Percentiles rank a stretch among this genome's conserved stretches.
phyloP scores from a whole-genome alignment of 352 stramenopile species.

The Pythium monospermum region DNA sequence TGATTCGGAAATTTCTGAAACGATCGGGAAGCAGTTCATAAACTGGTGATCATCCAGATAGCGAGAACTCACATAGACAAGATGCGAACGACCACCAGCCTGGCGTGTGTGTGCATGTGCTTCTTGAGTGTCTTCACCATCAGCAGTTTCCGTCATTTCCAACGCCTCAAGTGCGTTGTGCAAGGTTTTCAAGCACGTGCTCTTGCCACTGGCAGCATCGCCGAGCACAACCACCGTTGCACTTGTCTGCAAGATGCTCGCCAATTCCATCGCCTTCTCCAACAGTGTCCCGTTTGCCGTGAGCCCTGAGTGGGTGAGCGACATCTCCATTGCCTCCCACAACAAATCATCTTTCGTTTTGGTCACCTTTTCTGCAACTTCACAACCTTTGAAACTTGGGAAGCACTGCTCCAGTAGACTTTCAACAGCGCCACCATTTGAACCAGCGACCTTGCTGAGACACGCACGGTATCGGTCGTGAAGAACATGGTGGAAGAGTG shows the following conservation, averaged over 20 bases:
- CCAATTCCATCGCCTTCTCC: conserved; percentile 35
- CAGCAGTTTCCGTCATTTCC: conserved; percentile 23
- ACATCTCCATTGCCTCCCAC: conserved; percentile 40
- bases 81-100: neutral
- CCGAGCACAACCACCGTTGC: conserved; percentile 34
- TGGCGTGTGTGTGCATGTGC: neutral
- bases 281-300: conserved; percentile 14
- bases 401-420: conserved; percentile 22
- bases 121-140: neutral
- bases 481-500: conserved; percentile 24
- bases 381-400: conserved; percentile 21
- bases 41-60: neutral
- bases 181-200: conserved; percentile 38
- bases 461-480: neutral
- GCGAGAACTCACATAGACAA: conserved; percentile 8
- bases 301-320: conserved; percentile 25
- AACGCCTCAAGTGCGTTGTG: conserved; percentile 45
- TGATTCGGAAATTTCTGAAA: neutral
- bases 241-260: conserved; percentile 25
- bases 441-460: neutral
- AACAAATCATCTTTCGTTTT: conserved; percentile 29
- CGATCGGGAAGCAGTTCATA: neutral
- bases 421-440: conserved; percentile 16
- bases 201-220: conserved; percentile 36
- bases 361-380: conserved; percentile 19